Evolutionary conservation across 306 rosid species (phyloP).

Genomic region (Prunus dulcis): DNA sequence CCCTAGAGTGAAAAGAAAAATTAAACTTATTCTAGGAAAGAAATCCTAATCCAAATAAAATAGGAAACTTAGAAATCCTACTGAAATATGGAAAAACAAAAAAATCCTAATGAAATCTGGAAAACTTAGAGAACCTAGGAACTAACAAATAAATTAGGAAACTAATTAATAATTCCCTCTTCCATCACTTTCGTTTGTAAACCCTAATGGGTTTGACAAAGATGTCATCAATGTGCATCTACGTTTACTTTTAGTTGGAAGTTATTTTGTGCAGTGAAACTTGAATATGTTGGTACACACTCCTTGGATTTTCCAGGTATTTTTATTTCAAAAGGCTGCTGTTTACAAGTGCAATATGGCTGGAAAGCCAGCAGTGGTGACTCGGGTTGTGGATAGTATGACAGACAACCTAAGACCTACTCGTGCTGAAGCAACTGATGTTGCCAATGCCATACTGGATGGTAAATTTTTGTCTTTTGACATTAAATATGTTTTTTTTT

Average conservation of each 20-base stretch:
- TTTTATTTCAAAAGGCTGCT: slow-evolving; percentile 90
- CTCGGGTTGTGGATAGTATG: slow-evolving; percentile 98
- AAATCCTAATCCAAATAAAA: too few species aligned
- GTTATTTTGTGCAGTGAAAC: background rate
- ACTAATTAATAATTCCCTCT: too few species aligned
- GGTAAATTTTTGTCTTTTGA: slow-evolving; percentile 31
- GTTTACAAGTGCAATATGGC: slow-evolving; percentile 92
- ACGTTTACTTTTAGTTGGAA: background rate
- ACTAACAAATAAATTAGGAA: too few species aligned
- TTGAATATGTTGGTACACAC: background rate
- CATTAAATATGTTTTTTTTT: background rate
- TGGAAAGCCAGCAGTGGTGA: slow-evolving; percentile 93
- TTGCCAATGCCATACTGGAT: slow-evolving; percentile 92
- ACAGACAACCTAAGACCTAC: slow-evolving; percentile 90
- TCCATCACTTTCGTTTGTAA: too few species aligned
- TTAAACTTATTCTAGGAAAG: too few species aligned
- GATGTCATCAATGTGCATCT: background rate
- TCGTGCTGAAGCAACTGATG: slow-evolving; percentile 99
- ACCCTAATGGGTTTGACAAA: too few species aligned
- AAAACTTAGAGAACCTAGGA: too few species aligned
- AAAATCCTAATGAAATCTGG: too few species aligned
- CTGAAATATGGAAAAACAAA: too few species aligned
- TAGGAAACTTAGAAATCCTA: too few species aligned
- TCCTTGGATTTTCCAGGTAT: slow-evolving; percentile 50
- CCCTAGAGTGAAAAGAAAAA: too few species aligned